A percentile compares a stretch with the other conserved stretches of the same genome.
Evolutionary conservation across 2,329 filamentous ascomycete genomes (phyloP).

Genomic region (Emergomyces africanus): DNA sequence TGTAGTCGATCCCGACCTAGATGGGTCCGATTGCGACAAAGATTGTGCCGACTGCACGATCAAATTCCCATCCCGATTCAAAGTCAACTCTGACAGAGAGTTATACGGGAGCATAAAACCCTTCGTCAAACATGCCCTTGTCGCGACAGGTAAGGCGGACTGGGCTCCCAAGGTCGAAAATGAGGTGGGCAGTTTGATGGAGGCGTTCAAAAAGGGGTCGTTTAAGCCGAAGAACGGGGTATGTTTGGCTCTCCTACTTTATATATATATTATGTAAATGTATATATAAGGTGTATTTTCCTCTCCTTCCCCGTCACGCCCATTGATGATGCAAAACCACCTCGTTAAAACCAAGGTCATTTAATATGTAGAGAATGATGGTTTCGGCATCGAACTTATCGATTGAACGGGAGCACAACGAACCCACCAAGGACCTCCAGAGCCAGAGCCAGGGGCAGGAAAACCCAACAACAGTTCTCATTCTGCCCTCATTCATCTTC

Average conservation of each 20-base stretch:
- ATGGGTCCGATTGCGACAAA: conserved; percentile 77
- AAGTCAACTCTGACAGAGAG: conserved; percentile 60
- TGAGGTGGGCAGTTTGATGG: conserved; percentile 74
- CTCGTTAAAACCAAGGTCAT: background rate
- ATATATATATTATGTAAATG: background rate
- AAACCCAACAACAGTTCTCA: conserved; percentile 62
- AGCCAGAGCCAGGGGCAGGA: conserved; percentile 9
- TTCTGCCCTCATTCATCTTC: conserved; percentile 76
- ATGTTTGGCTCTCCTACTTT: conserved; percentile 7
- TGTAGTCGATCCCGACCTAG: conserved; percentile 56
- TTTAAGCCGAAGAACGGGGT: conserved; percentile 30
- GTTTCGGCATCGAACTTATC: conserved; percentile 86
- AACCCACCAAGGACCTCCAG: conserved; percentile 29
- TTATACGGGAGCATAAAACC: conserved; percentile 76
- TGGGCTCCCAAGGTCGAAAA: conserved; percentile 83
- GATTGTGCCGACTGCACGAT: conserved; percentile 75
- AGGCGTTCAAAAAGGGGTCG: conserved; percentile 48
- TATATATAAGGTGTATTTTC: too few relatives aligned
- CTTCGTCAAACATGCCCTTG: conserved; percentile 78
- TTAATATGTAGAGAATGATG: conserved; percentile 57
- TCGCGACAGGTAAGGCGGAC: conserved; percentile 87
- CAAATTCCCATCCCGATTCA: conserved; percentile 60
- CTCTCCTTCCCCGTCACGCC: background rate
- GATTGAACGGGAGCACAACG: conserved; percentile 52
- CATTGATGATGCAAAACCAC: too few relatives aligned